Evolutionary conservation across 139 green algal genomes (phyloP), one percentile per base, ranked within the genome.

Genomic region (Diplosphaera chodatii): DNA sequence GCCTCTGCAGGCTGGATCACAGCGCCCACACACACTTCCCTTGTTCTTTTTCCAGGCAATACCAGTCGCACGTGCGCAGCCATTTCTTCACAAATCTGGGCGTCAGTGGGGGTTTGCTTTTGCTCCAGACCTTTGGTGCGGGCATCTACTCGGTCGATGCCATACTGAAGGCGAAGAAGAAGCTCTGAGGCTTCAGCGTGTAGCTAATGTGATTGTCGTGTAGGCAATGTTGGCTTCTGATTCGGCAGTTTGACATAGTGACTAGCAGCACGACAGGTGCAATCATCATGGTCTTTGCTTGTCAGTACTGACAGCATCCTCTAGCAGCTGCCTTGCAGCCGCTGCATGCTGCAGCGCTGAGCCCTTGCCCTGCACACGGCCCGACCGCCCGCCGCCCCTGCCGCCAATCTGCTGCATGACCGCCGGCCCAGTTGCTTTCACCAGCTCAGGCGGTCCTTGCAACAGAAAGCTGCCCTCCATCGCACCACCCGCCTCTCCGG

Each of bases 21-120:
- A n/a, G n/a, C n/a, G n/a, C n/a, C n/a, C n/a, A n/a, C n/a, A n/a
- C n/a, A n/a, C n/a, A n/a, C n/a, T n/a, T 48, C 10, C 8, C 8
- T 10, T 6, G 6, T 10, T 20, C 67, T 55, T 22, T 6, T 22
- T 70, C 63, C 80, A 85, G 75, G 65, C 56, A 71, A 1, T 70
- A 70, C 33, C 4, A 37, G 20, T 68, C 74, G 33, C 73, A 85
- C 63, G 80, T 80, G 37, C 64, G 78, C 32, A 71, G 63, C 25
- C 84, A 88, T 66, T 89, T 89, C 74, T 75, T 80, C 33, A 80
- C 71, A 29, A 83, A 87, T n/a, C 30, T 80, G n/a, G n/a, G 78
- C 10, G 73, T 84, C n/a, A 69, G 67, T 3, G 72, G 77, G 22
- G 71, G 71, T 27, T 48, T 78, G 2, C 22, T 78, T 10, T 48